phyloP scores from a whole-genome alignment of 306 rosid species.

The Cajanus cajan region DNA sequence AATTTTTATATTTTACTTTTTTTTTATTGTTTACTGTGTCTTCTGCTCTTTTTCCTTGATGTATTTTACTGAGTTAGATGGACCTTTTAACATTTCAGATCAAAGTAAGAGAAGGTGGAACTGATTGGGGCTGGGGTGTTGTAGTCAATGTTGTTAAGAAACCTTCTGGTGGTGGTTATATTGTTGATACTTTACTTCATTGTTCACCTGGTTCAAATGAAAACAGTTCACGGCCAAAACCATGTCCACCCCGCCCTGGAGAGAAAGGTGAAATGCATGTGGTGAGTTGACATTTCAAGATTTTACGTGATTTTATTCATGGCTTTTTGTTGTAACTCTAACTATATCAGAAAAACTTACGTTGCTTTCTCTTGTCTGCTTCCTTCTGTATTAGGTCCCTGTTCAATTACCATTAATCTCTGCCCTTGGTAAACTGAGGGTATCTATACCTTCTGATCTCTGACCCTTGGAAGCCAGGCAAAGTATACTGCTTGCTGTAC shows the following conservation, averaged over 20 bases:
- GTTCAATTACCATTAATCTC: slow-evolving; percentile 85
- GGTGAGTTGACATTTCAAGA: slow-evolving; percentile 52
- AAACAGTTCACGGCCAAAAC: slow-evolving; percentile 80
- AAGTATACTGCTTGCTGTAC: slow-evolving; percentile 87
- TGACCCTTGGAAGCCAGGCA: slow-evolving; percentile 97
- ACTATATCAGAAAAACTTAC: slow-evolving; percentile 10
- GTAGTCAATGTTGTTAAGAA: slow-evolving; percentile 91
- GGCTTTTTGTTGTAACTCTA: background rate
- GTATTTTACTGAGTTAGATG: slow-evolving; percentile 18
- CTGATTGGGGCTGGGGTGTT: slow-evolving; percentile 99
- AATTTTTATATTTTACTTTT: background rate
- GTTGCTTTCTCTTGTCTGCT: slow-evolving; percentile 23
- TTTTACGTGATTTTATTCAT: background rate
- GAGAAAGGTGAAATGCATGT: slow-evolving; percentile 99
- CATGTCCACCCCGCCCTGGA: slow-evolving; percentile 92
- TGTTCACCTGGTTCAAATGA: slow-evolving; percentile 86
- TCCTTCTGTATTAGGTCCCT: slow-evolving; percentile 66
- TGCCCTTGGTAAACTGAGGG: slow-evolving; percentile 81
- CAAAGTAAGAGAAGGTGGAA: slow-evolving; percentile 91
- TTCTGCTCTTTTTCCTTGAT: background rate
- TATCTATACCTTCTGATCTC: slow-evolving; percentile 85
- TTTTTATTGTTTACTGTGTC: background rate
- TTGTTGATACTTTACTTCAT: slow-evolving; percentile 89
- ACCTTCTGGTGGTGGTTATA: slow-evolving; percentile 81
- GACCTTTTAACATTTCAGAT: slow-evolving; percentile 50